Conservation (phyloP, 257 asterid species). For the Solanum peruvianum region DNA sequence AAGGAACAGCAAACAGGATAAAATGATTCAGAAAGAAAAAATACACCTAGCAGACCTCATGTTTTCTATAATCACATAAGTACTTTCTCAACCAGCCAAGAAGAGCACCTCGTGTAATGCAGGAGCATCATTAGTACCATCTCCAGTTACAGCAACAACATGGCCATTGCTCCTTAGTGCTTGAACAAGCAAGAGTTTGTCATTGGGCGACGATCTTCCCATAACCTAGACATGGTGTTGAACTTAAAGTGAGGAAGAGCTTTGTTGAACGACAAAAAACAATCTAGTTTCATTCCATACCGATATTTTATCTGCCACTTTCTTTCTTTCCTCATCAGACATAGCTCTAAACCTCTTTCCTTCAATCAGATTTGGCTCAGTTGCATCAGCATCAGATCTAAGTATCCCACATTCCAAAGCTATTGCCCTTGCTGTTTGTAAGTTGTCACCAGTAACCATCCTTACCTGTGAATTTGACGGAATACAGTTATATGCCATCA, state of each 20-base stretch:
- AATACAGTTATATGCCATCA: background rate
- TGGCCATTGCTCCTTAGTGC: constrained; percentile 84
- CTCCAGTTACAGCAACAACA: constrained; percentile 98
- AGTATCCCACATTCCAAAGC: constrained; percentile 95
- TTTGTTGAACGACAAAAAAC: background rate
- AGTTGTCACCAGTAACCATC: constrained; percentile 97
- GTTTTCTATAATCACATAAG: background rate
- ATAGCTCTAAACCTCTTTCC: constrained; percentile 66
- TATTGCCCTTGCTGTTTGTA: constrained; percentile 85
- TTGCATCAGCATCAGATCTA: constrained; percentile 56
- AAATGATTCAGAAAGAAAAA: background rate
- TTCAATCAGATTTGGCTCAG: constrained; percentile 83
- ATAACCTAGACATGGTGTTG: constrained; percentile 45
- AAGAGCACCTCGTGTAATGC: constrained; percentile 81
- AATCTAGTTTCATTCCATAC: constrained; percentile 21
- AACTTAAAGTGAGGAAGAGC: background rate
- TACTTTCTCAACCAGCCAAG: background rate
- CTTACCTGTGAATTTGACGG: constrained; percentile 46
- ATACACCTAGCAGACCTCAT: background rate
- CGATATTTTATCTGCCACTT: constrained; percentile 77
- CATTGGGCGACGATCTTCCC: constrained; percentile 99
- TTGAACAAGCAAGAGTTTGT: constrained; percentile 91
- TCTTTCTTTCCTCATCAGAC: constrained; percentile 47
- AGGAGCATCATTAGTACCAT: constrained; percentile 99
- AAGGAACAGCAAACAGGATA: background rate